Evolutionary conservation across 306 rosid species (phyloP).

Genomic region (Calophaca sinica): DNA sequence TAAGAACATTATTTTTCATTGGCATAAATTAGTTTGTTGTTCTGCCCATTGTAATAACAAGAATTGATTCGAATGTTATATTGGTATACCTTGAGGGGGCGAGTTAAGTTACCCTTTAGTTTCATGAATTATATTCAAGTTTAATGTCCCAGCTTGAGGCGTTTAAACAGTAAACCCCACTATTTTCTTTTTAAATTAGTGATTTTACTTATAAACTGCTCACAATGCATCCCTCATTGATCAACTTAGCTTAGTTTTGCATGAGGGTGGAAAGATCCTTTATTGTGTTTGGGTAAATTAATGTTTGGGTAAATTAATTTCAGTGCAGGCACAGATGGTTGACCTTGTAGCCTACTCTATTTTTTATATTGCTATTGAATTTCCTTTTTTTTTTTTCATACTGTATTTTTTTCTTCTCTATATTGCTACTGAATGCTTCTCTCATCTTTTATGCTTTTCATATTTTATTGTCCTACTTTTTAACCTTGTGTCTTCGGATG

Average conservation of each 20-base stretch:
- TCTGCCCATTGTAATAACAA: not conserved
- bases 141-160: not conserved
- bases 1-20: not conserved
- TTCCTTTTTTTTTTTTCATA: not conserved
- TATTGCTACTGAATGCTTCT: slow-evolving; percentile 2
- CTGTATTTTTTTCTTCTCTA: not conserved
- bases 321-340: not conserved
- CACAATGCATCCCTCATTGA: not conserved
- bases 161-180: not conserved
- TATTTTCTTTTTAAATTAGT: not conserved
- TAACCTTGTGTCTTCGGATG: slow-evolving; percentile 52
- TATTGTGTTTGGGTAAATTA: slow-evolving; percentile 7
- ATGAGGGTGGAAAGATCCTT: slow-evolving; percentile 17
- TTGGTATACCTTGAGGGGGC: not conserved
- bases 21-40: slow-evolving; percentile 17
- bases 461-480: slow-evolving; percentile 12
- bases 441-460: not conserved
- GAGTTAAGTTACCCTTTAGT: not conserved
- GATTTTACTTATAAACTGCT: not conserved
- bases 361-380: slow-evolving; percentile 11
- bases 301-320: slow-evolving; percentile 19
- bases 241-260: slow-evolving; percentile 14
- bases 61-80: too few species aligned
- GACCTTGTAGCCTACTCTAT: slow-evolving; percentile 33
- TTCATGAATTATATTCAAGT: not conserved